phyloP scores from a whole-genome alignment of 495 filamentous ascomycete species.

The Trichoderma parareesei region DNA sequence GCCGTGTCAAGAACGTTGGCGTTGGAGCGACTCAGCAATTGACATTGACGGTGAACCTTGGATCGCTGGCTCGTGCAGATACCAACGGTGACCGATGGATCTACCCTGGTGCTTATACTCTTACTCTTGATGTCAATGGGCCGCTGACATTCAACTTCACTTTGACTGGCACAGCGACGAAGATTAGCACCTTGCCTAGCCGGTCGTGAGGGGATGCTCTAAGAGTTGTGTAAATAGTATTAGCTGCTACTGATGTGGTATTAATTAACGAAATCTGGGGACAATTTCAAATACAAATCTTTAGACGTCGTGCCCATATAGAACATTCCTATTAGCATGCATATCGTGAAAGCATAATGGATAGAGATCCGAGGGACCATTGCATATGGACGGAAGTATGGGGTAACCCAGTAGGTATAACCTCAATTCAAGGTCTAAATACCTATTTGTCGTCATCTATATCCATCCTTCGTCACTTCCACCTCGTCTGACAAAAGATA shows the following conservation, averaged over 20 bases:
- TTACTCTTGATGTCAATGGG: constrained; percentile 46
- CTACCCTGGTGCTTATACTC: constrained; percentile 56
- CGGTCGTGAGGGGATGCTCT: background rate
- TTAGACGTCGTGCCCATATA: too few species aligned
- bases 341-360: background rate
- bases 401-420: background rate
- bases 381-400: constrained; percentile 3
- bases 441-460: background rate
- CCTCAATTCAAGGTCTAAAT: background rate
- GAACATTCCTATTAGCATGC: too few species aligned
- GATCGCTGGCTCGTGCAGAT: constrained; percentile 50
- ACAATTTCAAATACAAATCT: too few species aligned
- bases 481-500: background rate
- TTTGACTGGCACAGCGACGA: constrained; percentile 30
- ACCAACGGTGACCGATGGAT: constrained; percentile 50
- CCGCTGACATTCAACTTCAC: constrained; percentile 30
- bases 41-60: constrained; percentile 45
- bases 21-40: constrained; percentile 30
- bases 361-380: background rate
- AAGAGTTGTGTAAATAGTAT: background rate
- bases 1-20: constrained; percentile 39
- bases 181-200: background rate
- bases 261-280: background rate
- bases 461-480: background rate
- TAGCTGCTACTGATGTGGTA: background rate